Base-by-base conservation (phyloP, 495 filamentous ascomycete species). In the Xylaria telfairii region DNA sequence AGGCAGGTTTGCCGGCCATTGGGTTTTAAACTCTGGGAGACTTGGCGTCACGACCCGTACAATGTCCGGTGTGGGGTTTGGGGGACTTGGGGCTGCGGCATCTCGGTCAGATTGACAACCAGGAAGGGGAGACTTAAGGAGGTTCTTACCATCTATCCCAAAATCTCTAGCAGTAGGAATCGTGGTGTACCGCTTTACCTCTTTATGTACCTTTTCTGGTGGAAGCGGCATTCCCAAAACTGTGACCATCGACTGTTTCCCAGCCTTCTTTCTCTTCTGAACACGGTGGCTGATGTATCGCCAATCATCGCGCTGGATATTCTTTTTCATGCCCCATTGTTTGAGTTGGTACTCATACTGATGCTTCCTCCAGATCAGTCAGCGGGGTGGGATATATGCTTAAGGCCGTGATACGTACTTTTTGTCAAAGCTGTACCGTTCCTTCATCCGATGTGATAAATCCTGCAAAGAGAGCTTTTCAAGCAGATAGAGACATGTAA, bases 281-380 rank as follows among this genome's bases (percentile, higher is more conserved):
- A 56, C 10, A 2, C 6, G 1, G 24, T 56, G 26, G 13, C 53
- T 32, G 12, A 62, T n/a, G 10, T 62, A 42, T 42, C 34, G 59
- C 59, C 59, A 62, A 41, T 21, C 59, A 28, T 42, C 34, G 2
- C 8, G 15, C 1, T 21, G 30, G 30, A 42, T 4, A 13, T 62
- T 62, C 19, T 62, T 62, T 34, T 62, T 39, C 3, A 62, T n/a
- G 4, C 59, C 59, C 59, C 59, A 62, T 28, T 62, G 41, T 17
- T 42, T 62, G 34, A 62, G 10, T 62, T 62, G 59, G 19, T 62
- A 62, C 8, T 41, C 59, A 8, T 62, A 62, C 34, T 62, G 59
- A 34, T 62, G 59, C 42, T 62, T 62, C 34, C 59, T 62, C 9
- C 12, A 62, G 0, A 6, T 42, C 12, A 39, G 0, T 62, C 42